Evolutionary conservation across 345 rosid genomes (phyloP), one percentile per base, ranked within the genome.

Genomic region (Dipteronia sinensis): DNA sequence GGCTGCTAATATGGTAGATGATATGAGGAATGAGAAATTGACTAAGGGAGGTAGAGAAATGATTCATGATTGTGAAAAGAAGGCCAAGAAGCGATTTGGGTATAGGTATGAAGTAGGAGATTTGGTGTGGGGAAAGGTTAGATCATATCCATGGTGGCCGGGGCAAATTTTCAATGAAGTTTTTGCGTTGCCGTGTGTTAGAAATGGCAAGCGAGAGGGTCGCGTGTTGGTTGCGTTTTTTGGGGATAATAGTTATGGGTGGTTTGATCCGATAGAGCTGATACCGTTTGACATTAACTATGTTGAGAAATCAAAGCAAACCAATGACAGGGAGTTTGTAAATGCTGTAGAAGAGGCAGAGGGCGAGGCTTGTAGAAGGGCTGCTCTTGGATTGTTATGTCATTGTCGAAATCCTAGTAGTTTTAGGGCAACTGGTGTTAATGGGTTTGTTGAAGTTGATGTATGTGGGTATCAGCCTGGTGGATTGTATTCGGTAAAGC

Each of bases 41-140:
- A 44, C 29, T 56, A 44, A 42, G 17, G 49, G 40, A 34, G 65
- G 25, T 22, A 25, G 12, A 12, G 47, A 31, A 29, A 34, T 23
- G 46, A 31, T 53, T 72, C 40, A 64, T 15, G 47, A 6, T 44
- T 66, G 22, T 4, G 23, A 34, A 4, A 78, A 67, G 8, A 11
- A n/a, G 40, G 23, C n/a, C 4, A 16, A 47, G 44, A 46, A 47
- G 75, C 38, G 17, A 25, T 27, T 22, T 25, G 67, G 40, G 25
- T 46, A 16, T 64, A 88, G 89, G 2, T 85, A 80, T 78, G 89
- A 85, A 70, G 81, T 88, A 3, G 89, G 94, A 20, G 90, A 90
- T 83, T 74, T 90, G 90, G 92, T 90, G 34, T 90, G 94, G 94
- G 94, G 89, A 47, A 88, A 88, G 76, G 90, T 90, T 46, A 86